A percentile compares a stretch with the other conserved stretches of the same genome.
Conservation (phyloP, 768 basidiomycete species). For the Rhizopogon salebrosus region DNA sequence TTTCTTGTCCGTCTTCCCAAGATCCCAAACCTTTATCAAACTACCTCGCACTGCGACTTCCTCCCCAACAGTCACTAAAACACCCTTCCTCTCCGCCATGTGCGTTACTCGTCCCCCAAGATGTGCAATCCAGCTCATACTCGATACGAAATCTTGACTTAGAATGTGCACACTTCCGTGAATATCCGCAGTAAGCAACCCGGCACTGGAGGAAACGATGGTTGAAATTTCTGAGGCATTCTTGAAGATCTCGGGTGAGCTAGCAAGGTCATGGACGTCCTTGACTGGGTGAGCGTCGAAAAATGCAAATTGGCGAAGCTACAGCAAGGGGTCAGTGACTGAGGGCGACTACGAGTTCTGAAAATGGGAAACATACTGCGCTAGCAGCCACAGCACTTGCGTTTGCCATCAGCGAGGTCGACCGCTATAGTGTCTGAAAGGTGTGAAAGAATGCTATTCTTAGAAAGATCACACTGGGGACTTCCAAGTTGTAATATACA, state of each 20-base stretch:
- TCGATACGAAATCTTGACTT: conserved; percentile 66
- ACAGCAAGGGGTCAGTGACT: conserved; percentile 6
- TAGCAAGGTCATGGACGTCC: conserved; percentile 71
- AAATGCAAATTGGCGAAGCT: conserved; percentile 92
- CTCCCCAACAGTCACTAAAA: conserved; percentile 92
- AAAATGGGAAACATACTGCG: conserved; percentile 11
- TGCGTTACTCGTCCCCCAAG: conserved; percentile 78
- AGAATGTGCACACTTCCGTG: conserved; percentile 80
- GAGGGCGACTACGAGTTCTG: not conserved
- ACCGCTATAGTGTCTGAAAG: not conserved
- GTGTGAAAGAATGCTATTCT: too few species aligned
- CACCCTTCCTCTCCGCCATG: conserved; percentile 74
- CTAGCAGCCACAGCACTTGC: not conserved
- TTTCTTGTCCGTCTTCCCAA: conserved; percentile 65
- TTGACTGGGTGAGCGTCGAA: conserved; percentile 76
- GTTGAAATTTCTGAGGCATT: conserved; percentile 71
- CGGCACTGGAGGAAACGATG: conserved; percentile 54
- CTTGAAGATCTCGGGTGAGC: conserved; percentile 76
- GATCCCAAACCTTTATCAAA: conserved; percentile 85
- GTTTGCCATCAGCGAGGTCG: not conserved
- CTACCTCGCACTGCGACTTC: conserved; percentile 65
- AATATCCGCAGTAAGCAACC: conserved; percentile 77
- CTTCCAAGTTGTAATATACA: too few species aligned
- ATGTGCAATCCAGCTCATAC: conserved; percentile 77
- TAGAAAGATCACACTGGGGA: too few species aligned